Percentiles rank a stretch among this genome's conserved stretches.
These are phyloP conservation scores for Choricystis sp. DNA, from an alignment of 139 green algal genomes.

Conservation along the genomic window DNA sequence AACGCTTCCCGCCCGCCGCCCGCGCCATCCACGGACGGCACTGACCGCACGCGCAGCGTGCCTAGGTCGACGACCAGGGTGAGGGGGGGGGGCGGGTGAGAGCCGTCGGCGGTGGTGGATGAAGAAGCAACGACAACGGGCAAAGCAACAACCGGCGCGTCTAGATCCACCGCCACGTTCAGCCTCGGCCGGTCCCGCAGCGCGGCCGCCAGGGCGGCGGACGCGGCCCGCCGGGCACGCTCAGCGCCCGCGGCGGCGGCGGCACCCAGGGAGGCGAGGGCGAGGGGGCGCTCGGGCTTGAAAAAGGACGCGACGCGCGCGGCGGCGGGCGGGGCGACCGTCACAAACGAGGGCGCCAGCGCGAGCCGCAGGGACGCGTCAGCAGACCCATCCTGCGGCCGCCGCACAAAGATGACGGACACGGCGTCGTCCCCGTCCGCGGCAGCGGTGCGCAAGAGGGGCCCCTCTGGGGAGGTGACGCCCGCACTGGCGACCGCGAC, in stretches of 20 bases:
- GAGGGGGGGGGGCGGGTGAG: slow-evolving; percentile 4
- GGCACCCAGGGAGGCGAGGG: slow-evolving; percentile 28
- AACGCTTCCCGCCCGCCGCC: slow-evolving; percentile 6
- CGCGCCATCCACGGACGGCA: slow-evolving; percentile 8
- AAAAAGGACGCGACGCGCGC: slow-evolving; percentile 58
- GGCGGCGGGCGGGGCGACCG: slow-evolving; percentile 43
- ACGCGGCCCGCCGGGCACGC: slow-evolving; percentile 23
- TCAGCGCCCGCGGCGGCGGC: slow-evolving; percentile 36
- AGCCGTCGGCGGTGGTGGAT: not conserved
- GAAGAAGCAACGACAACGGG: slow-evolving; percentile 13
- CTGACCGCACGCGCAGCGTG: slow-evolving; percentile 36
- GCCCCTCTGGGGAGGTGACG: slow-evolving; percentile 36
- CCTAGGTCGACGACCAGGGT: slow-evolving; percentile 63
- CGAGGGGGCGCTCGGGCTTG: slow-evolving; percentile 20
- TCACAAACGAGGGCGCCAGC: slow-evolving; percentile 62
- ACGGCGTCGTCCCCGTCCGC: slow-evolving; percentile 3
- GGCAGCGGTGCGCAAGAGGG: slow-evolving; percentile 39
- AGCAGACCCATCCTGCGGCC: slow-evolving; percentile 49
- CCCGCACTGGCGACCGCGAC: slow-evolving; percentile 37
- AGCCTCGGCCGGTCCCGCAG: slow-evolving; percentile 30
- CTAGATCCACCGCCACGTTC: slow-evolving; percentile 39
- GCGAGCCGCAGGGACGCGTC: slow-evolving; percentile 39
- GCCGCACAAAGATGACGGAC: slow-evolving; percentile 26
- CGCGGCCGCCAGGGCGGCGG: slow-evolving; percentile 29
- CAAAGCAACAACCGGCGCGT: slow-evolving; percentile 69